Evolutionary conservation across 768 basidiomycete species (phyloP), one percentile per base, ranked within the genome.

Genomic region (Auricularia auricula-judae): DNA sequence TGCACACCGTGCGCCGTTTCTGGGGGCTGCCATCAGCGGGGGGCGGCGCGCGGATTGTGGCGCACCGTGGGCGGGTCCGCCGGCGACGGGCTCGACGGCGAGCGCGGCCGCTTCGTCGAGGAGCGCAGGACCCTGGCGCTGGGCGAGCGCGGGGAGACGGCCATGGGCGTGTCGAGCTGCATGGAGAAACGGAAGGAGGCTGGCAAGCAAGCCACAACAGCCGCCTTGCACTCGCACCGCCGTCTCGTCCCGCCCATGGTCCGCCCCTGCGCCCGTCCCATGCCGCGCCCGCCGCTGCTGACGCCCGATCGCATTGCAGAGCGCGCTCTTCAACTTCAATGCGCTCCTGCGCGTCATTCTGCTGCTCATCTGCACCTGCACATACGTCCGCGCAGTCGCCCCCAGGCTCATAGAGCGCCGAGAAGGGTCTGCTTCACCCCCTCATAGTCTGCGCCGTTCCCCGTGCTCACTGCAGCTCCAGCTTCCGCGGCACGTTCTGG

Each of bases 241-340:
- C 39, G 47, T 18, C 43, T 44, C 43, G 11, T 44, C 43, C 43
- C 43, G 18, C 11, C 47, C 47, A 51, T 51, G 47, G 47, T 51
- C 47, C 11, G 47, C 21, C 18, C 47, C 21, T 23, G 23, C 23
- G 23, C 23, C 21, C 47, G 2, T 11, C 10, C 43, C 43, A 44
- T 29, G 3, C 43, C 43, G 43, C 43, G 43, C 43, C 43, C 10
- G 43, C 18, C 43, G 18, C 43, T 44, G 18, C 10, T 44, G 29
- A 29, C 29, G 29, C 29, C 29, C 29, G 29, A 29, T 29, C 29
- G 29, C 29, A 29, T 29, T 29, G 11, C 72, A 89, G 88, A 95
- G 96, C 35, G 97, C 97, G 2, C 82, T 99, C 29, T 98, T 98
- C 86, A 96, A 98, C 78, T 99, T 99, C 73, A 89, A 96, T 75